These are phyloP conservation scores for Afroboletus lepidellus DNA, from an alignment of 1,284 basidiomycete genomes.

Conservation along the genomic window DNA sequence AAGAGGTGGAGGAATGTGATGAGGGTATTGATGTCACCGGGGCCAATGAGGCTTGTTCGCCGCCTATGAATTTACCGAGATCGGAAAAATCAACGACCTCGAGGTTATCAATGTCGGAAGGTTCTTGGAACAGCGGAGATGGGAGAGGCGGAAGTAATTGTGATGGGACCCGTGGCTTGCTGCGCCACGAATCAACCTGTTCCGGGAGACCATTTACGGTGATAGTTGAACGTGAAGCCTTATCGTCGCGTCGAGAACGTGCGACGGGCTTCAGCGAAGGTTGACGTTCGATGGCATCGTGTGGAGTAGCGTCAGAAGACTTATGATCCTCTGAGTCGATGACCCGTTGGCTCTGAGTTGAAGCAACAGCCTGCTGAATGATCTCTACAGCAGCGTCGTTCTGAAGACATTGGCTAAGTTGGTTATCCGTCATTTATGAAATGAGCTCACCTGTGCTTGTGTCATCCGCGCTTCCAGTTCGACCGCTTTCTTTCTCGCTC, in stretches of 20 bases:
- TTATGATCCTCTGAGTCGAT: constrained; percentile 4
- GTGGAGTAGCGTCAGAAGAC: constrained; percentile 1
- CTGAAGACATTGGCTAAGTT: constrained; percentile 18
- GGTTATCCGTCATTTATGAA: background rate
- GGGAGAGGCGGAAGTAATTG: constrained; percentile 30
- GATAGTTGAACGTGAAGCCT: constrained; percentile 25
- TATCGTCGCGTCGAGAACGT: constrained; percentile 28
- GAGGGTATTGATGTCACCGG: constrained; percentile 16
- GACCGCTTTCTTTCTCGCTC: constrained; percentile 82
- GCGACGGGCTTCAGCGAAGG: constrained; percentile 34
- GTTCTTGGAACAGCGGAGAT: constrained; percentile 42
- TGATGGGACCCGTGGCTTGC: constrained; percentile 39
- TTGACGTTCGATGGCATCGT: constrained; percentile 25
- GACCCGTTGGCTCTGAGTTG: constrained; percentile 6
- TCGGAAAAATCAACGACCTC: constrained; percentile 79
- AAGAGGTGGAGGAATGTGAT: constrained; percentile 18
- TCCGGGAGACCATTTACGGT: constrained; percentile 31
- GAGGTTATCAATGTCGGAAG: constrained; percentile 57
- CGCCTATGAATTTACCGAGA: constrained; percentile 63
- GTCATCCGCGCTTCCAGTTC: constrained; percentile 81
- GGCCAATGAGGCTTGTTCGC: constrained; percentile 19
- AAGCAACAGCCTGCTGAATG: constrained; percentile 10
- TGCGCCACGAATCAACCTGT: constrained; percentile 63
- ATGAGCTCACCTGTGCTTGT: constrained; percentile 21
- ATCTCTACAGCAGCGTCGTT: constrained; percentile 12